A percentile compares a stretch with the other conserved stretches of the same genome.
Conservation (phyloP, 371 early-diverging fungal genomes). For the Gilbertella persicaria region DNA sequence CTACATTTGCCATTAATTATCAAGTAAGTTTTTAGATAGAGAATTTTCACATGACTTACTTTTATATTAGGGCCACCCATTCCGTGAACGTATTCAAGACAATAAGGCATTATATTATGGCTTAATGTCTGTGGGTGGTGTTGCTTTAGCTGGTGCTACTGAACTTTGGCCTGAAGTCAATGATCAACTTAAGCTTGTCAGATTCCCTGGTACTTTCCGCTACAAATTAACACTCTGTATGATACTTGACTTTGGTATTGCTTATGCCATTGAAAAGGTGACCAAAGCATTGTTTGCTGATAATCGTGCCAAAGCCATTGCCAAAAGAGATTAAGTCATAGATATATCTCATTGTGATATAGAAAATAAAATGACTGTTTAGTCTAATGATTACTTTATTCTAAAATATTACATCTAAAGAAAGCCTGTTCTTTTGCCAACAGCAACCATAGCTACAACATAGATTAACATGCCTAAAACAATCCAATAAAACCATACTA, state of each 20-base stretch:
- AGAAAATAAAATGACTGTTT: background rate
- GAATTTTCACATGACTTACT: too few species aligned
- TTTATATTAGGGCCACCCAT: conserved; percentile 81
- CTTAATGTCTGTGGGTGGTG: conserved; percentile 80
- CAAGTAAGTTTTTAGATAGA: conserved; percentile 65
- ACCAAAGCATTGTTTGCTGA: conserved; percentile 68
- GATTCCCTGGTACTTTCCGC: conserved; percentile 84
- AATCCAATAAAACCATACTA: conserved; percentile 83
- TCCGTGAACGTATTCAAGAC: conserved; percentile 96
- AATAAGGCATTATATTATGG: conserved; percentile 95
- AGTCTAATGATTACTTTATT: background rate
- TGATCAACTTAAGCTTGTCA: conserved; percentile 88
- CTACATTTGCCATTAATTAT: conserved; percentile 99
- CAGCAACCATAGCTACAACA: conserved; percentile 36
- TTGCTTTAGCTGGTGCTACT: conserved; percentile 88
- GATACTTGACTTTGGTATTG: conserved; percentile 72
- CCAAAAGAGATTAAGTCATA: conserved; percentile 21
- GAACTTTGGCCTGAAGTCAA: conserved; percentile 92
- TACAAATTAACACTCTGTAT: conserved; percentile 67
- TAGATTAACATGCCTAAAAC: conserved; percentile 55
- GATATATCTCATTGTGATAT: background rate
- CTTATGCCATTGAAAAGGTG: conserved; percentile 69
- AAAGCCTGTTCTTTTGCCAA: conserved; percentile 41
- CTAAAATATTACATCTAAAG: too few species aligned
- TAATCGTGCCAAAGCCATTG: conserved; percentile 70